These are phyloP conservation scores for Thymus quinquecostatus DNA, from an alignment of 257 asterid species.

Conservation along the genomic window DNA sequence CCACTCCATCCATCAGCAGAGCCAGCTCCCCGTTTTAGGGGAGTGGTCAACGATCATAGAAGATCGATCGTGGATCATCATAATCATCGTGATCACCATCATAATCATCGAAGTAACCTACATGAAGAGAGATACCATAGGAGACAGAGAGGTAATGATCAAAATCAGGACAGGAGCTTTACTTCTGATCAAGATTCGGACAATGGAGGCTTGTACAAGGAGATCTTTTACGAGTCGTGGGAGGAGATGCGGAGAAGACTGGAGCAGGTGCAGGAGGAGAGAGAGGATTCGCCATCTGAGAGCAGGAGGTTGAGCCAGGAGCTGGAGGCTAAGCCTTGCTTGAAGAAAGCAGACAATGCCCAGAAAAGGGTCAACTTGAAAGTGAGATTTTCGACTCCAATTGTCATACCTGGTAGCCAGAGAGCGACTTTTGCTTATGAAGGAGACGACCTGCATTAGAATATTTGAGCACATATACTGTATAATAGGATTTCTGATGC, in stretches of 20 bases:
- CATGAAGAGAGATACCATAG: conserved; percentile 25
- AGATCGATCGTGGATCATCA: background rate
- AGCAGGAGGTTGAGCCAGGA: conserved; percentile 16
- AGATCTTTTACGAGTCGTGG: conserved; percentile 42
- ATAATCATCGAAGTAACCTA: conserved; percentile 11
- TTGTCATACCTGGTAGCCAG: conserved; percentile 27
- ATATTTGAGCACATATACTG: conserved; percentile 17
- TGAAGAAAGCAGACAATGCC: conserved; percentile 43
- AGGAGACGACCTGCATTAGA: conserved; percentile 11
- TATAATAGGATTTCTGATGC: background rate
- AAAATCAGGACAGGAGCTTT: background rate
- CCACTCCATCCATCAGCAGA: background rate
- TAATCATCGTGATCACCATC: background rate
- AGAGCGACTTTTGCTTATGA: conserved; percentile 31
- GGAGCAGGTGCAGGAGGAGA: conserved; percentile 19
- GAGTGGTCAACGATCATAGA: background rate
- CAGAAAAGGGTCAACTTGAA: conserved; percentile 38
- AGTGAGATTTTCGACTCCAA: conserved; percentile 40
- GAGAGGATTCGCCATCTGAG: conserved; percentile 18
- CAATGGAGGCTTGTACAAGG: conserved; percentile 18
- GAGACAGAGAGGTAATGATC: conserved; percentile 11
- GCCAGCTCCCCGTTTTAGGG: background rate
- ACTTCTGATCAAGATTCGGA: conserved; percentile 17
- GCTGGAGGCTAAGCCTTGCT: conserved; percentile 40
- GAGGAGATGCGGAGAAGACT: conserved; percentile 35